A percentile compares a stretch with the other conserved stretches of the same genome.
These are phyloP conservation scores for Chlorella sorokiniana DNA, from an alignment of 139 green algal genomes.

Conservation along the genomic window DNA sequence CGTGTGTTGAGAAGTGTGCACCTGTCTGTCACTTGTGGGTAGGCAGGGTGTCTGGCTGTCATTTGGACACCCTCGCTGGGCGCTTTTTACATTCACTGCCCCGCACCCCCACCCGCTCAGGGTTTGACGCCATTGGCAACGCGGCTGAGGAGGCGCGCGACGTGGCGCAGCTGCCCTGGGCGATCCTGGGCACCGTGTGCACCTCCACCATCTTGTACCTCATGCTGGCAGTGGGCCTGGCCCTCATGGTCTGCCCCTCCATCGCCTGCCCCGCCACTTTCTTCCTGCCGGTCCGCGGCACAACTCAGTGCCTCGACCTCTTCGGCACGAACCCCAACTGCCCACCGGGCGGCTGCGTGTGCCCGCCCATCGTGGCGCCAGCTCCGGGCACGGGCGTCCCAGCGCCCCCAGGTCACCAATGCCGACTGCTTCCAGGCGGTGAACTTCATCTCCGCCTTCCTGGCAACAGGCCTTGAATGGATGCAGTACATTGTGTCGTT, in stretches of 20 bases:
- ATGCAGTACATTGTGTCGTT: constrained; percentile 41
- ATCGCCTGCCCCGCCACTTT: constrained; percentile 8
- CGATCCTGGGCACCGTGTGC: constrained; percentile 38
- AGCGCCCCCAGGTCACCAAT: neutral
- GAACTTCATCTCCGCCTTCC: constrained; percentile 12
- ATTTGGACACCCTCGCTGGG: too few species aligned
- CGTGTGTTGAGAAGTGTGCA: neutral
- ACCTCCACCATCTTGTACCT: constrained; percentile 22
- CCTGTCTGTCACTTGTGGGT: neutral
- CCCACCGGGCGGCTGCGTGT: neutral
- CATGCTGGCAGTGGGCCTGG: constrained; percentile 18
- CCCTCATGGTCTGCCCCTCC: constrained; percentile 16
- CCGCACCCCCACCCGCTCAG: constrained; percentile 22
- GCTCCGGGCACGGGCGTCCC: neutral
- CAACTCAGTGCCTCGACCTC: neutral
- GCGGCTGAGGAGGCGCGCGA: constrained; percentile 44
- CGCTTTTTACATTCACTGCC: too few species aligned
- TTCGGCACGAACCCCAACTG: neutral
- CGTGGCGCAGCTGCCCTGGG: constrained; percentile 13
- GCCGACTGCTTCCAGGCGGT: neutral
- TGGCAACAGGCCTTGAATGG: constrained; percentile 12
- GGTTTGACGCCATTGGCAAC: constrained; percentile 42
- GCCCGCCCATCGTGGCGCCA: neutral
- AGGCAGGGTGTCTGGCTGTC: too few species aligned
- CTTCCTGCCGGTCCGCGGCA: neutral